Conservation (phyloP, 345 rosid genomes). For the Combretum micranthum region DNA sequence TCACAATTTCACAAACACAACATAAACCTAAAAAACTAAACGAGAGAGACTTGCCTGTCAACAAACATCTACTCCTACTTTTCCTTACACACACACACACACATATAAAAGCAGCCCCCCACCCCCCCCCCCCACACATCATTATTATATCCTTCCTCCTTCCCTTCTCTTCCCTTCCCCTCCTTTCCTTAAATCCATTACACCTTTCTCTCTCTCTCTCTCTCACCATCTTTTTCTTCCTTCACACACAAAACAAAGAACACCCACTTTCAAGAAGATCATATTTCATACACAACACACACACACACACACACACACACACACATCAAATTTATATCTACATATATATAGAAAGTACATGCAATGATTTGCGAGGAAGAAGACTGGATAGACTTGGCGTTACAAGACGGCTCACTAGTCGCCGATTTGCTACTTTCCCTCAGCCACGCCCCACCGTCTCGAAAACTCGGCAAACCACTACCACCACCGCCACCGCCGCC, state of each 20-base stretch:
- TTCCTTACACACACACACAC: background rate
- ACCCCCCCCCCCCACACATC: no score
- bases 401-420: slow-evolving; percentile 48
- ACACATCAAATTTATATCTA: no score
- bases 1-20: no score
- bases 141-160: no score
- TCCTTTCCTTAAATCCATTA: no score
- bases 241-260: background rate
- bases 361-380: slow-evolving; percentile 17
- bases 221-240: slow-evolving; percentile 5
- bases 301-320: no score
- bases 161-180: no score
- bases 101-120: no score
- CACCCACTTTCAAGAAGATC: background rate
- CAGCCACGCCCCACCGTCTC: slow-evolving; percentile 16
- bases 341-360: slow-evolving; percentile 1
- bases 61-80: slow-evolving; percentile 18
- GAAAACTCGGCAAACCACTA: background rate
- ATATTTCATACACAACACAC: no score
- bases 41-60: slow-evolving; percentile 12
- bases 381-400: slow-evolving; percentile 56
- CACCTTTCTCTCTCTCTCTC: slow-evolving; percentile 3
- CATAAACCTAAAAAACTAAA: no score
- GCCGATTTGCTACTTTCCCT: slow-evolving; percentile 57
- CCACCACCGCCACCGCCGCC: slow-evolving; percentile 1